Base-by-base conservation (phyloP, 2,329 filamentous ascomycete genomes). In the Stemphylium beticola region DNA sequence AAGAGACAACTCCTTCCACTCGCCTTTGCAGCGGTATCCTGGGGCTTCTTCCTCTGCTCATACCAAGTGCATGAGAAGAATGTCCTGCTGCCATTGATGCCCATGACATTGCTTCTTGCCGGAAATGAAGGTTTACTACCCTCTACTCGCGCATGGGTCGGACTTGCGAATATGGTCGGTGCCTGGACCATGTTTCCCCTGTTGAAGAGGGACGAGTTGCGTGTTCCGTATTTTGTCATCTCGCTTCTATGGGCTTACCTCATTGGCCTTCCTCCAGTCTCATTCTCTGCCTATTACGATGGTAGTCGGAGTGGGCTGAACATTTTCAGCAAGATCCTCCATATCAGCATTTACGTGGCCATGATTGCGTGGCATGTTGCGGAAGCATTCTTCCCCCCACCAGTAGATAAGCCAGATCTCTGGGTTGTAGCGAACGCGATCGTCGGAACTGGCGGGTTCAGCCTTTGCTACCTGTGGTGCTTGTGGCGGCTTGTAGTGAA, bases 21-120 rank as follows among this genome's bases (percentile, higher is more conserved):
- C 32, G 91, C 91, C 0, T 85, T 98, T 53, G 89, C 93, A 1
- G 84, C 90, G 1, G 92, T 91, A 0, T 90, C 93, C 2, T 99
- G 95, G 95, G 93, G 90, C 0, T 99, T 99, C 81, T 99, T 98
- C 74, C 81, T 99, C 14, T 98, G 96, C 78, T 96, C 92, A 67
- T 99, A 96, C 74, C 95, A 99, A 73, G 96, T 99, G 0, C 95
- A 99, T 69, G 95, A 99, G 78, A 99, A 99, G 83, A 97, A 93
- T 62, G 92, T 96, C 0, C 81, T 99, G 4, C 84, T 99, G 2
- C 96, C 95, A 1, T 81, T 99, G 41, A 85, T 98, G 73, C 95
- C 95, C 0, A 96, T 96, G 90, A 98, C 93, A 0, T 77, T 97
- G 6, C 82, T 98, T 4, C 82, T 99, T 34, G 90, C 90, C 14